phyloP scores from a whole-genome alignment of 2,329 filamentous ascomycete species.

The Monosporascus sp. region DNA sequence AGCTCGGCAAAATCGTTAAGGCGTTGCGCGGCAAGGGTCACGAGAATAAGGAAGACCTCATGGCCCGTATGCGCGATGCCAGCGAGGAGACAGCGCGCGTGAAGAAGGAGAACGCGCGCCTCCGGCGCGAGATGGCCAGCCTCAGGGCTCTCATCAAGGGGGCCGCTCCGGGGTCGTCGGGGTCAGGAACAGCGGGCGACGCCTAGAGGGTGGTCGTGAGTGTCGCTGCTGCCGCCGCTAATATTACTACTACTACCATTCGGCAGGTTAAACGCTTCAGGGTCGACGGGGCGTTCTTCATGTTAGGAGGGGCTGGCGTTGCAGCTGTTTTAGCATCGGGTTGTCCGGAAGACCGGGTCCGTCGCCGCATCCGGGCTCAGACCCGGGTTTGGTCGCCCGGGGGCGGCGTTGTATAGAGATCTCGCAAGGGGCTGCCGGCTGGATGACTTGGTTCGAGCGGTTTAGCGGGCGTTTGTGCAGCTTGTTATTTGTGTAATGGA shows the following conservation, averaged over 20 bases:
- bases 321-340: conserved; percentile 13
- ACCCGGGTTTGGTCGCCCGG: too few species aligned
- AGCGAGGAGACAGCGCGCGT: conserved; percentile 72
- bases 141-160: conserved; percentile 52
- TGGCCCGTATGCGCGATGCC: conserved; percentile 63
- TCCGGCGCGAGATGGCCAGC: conserved; percentile 78
- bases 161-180: neutral
- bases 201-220: conserved; percentile 21
- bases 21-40: conserved; percentile 67
- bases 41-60: conserved; percentile 74
- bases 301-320: conserved; percentile 12
- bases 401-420: too few species aligned
- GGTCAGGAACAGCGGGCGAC: conserved; percentile 12
- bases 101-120: conserved; percentile 78
- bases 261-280: conserved; percentile 1
- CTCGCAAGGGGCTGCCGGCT: too few species aligned
- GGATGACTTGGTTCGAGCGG: too few species aligned
- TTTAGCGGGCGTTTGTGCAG: too few species aligned
- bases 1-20: conserved; percentile 76
- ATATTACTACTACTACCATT: neutral
- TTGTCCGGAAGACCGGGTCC: neutral
- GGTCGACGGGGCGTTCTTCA: conserved; percentile 11
- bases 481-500: too few species aligned
- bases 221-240: neutral
- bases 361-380: neutral